Conservation (phyloP, 108 stramenopile genomes). For the Cyclotella atomus region DNA sequence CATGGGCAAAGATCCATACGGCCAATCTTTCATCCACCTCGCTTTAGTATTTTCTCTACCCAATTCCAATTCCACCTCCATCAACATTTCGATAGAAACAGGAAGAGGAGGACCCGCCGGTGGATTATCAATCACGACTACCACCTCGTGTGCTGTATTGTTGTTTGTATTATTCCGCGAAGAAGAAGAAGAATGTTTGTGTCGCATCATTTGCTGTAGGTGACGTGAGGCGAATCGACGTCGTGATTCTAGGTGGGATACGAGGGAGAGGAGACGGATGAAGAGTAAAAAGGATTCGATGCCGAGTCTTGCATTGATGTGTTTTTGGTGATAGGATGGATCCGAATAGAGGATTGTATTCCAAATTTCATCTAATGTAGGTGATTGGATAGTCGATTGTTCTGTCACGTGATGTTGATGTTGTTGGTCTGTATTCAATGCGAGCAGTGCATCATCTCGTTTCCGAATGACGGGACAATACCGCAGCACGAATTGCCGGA, state of each 20-base stretch:
- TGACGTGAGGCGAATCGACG: conserved; percentile 82
- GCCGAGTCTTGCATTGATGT: conserved; percentile 49
- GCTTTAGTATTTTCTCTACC: not conserved
- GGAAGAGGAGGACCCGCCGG: conserved; percentile 69
- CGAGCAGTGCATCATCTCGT: conserved; percentile 73
- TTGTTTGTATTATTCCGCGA: too few species aligned
- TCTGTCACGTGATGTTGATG: too few species aligned
- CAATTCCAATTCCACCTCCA: conserved; percentile 38
- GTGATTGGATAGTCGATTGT: too few species aligned
- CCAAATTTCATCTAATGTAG: conserved; percentile 90
- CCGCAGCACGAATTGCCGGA: conserved; percentile 75
- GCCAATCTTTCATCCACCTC: conserved; percentile 54
- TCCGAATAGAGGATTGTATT: conserved; percentile 57
- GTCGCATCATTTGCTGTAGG: conserved; percentile 88
- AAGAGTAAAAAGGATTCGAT: conserved; percentile 88
- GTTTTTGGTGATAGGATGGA: conserved; percentile 7
- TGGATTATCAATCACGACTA: conserved; percentile 86
- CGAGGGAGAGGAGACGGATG: conserved; percentile 85
- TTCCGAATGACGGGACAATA: conserved; percentile 85
- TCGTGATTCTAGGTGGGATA: conserved; percentile 83
- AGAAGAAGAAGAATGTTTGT: too few species aligned
- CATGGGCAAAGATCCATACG: conserved; percentile 58
- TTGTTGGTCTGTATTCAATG: not conserved
- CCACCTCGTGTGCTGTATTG: conserved; percentile 63
- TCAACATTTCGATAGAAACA: conserved; percentile 38